phyloP scores from a whole-genome alignment of 495 filamentous ascomycete genomes.

The Penicillium silybi region DNA sequence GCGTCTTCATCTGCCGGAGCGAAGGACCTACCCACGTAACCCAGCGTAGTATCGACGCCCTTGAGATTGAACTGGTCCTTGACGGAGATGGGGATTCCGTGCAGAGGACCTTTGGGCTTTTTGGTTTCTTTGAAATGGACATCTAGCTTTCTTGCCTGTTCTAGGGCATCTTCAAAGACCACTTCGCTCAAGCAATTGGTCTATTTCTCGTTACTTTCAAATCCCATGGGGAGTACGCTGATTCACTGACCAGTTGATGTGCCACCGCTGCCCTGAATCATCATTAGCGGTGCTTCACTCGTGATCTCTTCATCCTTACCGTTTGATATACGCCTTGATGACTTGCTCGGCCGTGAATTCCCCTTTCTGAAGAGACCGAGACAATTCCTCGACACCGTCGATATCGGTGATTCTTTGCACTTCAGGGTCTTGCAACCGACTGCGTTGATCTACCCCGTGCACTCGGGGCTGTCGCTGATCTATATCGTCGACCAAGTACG shows the following conservation, averaged over 20 bases:
- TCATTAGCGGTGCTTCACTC: background rate
- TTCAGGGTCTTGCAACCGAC: conserved; percentile 18
- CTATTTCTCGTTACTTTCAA: conserved; percentile 9
- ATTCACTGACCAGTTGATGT: conserved; percentile 47
- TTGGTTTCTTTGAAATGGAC: conserved; percentile 39
- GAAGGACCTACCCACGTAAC: conserved; percentile 53
- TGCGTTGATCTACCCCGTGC: conserved; percentile 21
- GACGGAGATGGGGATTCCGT: conserved; percentile 60
- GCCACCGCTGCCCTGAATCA: conserved; percentile 48
- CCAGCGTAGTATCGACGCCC: conserved; percentile 54
- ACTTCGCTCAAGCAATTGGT: conserved; percentile 64
- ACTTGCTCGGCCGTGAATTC: conserved; percentile 42
- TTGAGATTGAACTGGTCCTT: conserved; percentile 67
- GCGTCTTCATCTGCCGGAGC: conserved; percentile 49
- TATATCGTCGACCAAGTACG: conserved; percentile 27
- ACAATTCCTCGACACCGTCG: conserved; percentile 31
- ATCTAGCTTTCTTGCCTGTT: conserved; percentile 55
- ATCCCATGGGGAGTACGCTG: background rate
- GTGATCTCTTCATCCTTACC: conserved; percentile 26
- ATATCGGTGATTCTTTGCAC: conserved; percentile 38
- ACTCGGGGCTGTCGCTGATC: conserved; percentile 23
- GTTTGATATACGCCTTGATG: conserved; percentile 44
- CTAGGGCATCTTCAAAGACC: conserved; percentile 58
- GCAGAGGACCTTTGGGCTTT: conserved; percentile 54
- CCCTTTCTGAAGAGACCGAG: conserved; percentile 32